Percentiles rank a stretch among this genome's conserved stretches.
phyloP scores from a whole-genome alignment of 31 red algal genomes.

The Porphyra umbilicalis region DNA sequence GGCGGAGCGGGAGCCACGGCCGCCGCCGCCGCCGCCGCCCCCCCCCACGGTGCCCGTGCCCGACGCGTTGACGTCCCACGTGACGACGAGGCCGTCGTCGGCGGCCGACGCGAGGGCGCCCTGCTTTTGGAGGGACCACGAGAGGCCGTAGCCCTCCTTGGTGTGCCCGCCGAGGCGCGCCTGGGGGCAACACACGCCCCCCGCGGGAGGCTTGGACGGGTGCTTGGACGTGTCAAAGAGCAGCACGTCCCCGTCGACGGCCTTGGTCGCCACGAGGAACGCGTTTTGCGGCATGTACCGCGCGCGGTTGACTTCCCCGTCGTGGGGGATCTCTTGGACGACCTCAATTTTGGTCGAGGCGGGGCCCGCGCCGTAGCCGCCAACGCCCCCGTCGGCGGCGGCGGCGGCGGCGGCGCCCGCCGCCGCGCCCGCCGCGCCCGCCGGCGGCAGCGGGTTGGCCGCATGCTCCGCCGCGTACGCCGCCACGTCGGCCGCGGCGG shows the following conservation, averaged over 20 bases:
- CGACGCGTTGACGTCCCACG: constrained; percentile 44
- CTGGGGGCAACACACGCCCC: constrained; percentile 71
- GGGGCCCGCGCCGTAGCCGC: constrained; percentile 64
- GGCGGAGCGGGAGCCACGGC: not conserved
- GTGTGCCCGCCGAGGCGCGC: constrained; percentile 63
- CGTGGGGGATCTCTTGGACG: constrained; percentile 91
- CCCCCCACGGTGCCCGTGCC: constrained; percentile 23
- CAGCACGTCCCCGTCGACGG: constrained; percentile 73
- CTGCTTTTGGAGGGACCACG: constrained; percentile 50
- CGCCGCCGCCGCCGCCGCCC: constrained; percentile 18
- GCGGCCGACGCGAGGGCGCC: constrained; percentile 74
- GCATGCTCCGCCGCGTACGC: constrained; percentile 60
- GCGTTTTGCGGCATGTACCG: constrained; percentile 98
- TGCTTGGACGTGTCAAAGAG: constrained; percentile 84
- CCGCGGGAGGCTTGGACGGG: constrained; percentile 80
- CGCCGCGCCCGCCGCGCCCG: constrained; percentile 26
- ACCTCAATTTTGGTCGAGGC: constrained; percentile 82
- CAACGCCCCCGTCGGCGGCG: constrained; percentile 17
- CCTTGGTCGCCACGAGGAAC: constrained; percentile 88
- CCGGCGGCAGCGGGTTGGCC: constrained; percentile 71
- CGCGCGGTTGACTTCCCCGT: constrained; percentile 97
- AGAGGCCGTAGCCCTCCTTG: constrained; percentile 91
- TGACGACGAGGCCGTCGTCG: constrained; percentile 85
- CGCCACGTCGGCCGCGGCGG: constrained; percentile 28
- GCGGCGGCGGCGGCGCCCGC: not conserved